Base-by-base conservation (phyloP, 176 grass and related monocot genomes). In the Zizania latifolia region DNA sequence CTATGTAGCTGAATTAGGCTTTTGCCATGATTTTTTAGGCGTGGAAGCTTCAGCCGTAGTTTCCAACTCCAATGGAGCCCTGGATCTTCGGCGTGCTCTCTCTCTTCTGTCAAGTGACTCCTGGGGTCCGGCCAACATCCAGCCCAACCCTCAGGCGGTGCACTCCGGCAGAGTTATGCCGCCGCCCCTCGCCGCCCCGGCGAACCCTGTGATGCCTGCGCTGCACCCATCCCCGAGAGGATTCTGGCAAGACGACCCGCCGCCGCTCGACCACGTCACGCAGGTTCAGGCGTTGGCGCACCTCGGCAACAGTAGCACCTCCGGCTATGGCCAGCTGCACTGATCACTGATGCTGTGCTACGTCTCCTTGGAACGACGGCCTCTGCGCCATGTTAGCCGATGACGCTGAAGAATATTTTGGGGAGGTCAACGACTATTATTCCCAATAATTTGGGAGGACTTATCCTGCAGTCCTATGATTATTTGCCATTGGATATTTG, bases 71-170 rank as follows among this genome's bases (percentile, higher is more conserved):
- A 66, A 86, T 32, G 85, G 86, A 81, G 78, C 62, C 76, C 89
- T 71, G 16, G 89, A 97, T 84, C 85, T 94, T 87, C 88, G 80
- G 62, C 78, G 69, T 94, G 94, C 91, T 98, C 88, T 60, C 94
- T 94, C 94, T 98, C 94, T 98, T 98, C 91, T 98, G 94, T 98
- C 94, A 98, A 88, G 33, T 69, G 75, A 36, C 51, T 3, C 74
- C 8, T 54, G 55, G 14, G 75, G 28, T 56, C 62, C 63, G 43
- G 76, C 63, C 46, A 68, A 31, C 23, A 8, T 57, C 10, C 86
- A 75, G 33, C 29, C 43, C 8, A 62, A 21, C 24, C 3, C 75
- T 32, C 80, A 83, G 80, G n/a, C n/a, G n/a, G 62, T 88, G 28
- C 86, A 79, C 67, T 28, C 68, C 6, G 55, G 55, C 8, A 31